These are phyloP conservation scores for Monosporascus ibericus DNA, from an alignment of 2,329 filamentous ascomycete species.

Conservation along the genomic window DNA sequence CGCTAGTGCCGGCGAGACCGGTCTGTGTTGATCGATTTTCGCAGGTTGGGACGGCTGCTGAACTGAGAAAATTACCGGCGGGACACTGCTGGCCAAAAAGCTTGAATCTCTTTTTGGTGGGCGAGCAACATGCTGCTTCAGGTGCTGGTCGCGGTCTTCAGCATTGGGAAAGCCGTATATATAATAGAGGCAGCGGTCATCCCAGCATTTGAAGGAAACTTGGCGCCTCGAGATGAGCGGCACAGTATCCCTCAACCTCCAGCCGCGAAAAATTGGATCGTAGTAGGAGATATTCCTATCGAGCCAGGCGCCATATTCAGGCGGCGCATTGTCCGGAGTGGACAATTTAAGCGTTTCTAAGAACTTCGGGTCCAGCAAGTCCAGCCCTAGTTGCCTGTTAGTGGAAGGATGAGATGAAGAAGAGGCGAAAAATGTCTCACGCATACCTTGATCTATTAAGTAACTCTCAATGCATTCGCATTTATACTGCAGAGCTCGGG, in stretches of 20 bases:
- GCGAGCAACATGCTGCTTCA: constrained; percentile 35
- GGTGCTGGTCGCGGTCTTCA: constrained; percentile 46
- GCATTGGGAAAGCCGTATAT: constrained; percentile 50
- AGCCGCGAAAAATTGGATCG: constrained; percentile 40
- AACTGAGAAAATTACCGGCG: constrained; percentile 30
- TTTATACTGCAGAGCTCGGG: constrained; percentile 49
- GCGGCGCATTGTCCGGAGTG: constrained; percentile 34
- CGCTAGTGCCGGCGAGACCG: constrained; percentile 26
- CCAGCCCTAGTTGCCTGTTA: constrained; percentile 29
- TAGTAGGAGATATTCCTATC: constrained; percentile 44
- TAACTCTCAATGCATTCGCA: constrained; percentile 52
- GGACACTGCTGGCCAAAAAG: constrained; percentile 32
- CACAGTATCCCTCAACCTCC: constrained; percentile 31
- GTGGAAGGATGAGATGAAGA: neutral
- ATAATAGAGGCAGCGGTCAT: constrained; percentile 50
- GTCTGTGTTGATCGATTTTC: constrained; percentile 27
- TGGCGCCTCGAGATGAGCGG: constrained; percentile 29
- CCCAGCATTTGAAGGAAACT: constrained; percentile 47
- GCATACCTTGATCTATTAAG: constrained; percentile 42
- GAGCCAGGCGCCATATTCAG: constrained; percentile 46
- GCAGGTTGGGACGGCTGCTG: constrained; percentile 24
- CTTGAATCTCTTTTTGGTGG: constrained; percentile 39
- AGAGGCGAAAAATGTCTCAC: neutral
- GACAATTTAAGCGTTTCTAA: constrained; percentile 32
- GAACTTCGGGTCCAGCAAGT: constrained; percentile 35